Evolutionary conservation across 169 alveolate genomes (phyloP), one percentile per base, ranked within the genome.

Genomic region (Besnoitia besnoiti): DNA sequence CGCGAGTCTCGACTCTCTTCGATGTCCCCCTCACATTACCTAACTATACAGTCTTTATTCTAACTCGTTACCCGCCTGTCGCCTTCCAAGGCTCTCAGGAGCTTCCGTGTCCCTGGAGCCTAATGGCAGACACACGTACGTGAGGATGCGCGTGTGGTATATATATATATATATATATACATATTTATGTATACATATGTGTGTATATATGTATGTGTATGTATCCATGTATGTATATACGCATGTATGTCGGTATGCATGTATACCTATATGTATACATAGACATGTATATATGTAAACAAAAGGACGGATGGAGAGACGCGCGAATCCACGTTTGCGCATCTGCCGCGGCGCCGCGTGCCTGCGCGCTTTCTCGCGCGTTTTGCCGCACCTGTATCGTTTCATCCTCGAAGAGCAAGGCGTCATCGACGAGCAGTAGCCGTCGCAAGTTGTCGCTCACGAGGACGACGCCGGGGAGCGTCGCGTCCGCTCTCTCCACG

Each of bases 361-460:
- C n/a, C 21, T 14, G 61, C 21, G 61, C 21, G 8, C 3, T 50
- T 50, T 0, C 61, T 0, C 30, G 10, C 77, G 77, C 33, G 77
- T 62, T 30, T 0, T 62, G 62, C 84, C n/a, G 27, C 30, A 90
- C 93, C 94, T 91, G 94, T 33, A 91, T 30, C 30, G 91, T 82
- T 44, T 91, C 94, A 51, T 91, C 94, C 37, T 91, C 94, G 19
- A 82, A 73, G 49, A 91, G 87, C 77, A 91, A 67, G 8, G 91
- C 94, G 59, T 88, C 88, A 47, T 91, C 91, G 37, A 49, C 59
- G 59, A 91, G 91, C 55, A 91, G 85, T 35, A 91, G 61, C 50
- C 62, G 90, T 39, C 88, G 76, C 59, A 90, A 59, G 39, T 76
- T 0, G 35, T 77, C 84, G 49, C 49, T 37, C 27, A 73, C 84